Percentiles rank a stretch among this genome's conserved stretches.
These are phyloP conservation scores for Ilyonectria destructans DNA, from an alignment of 2,329 filamentous ascomycete species.

Conservation along the genomic window DNA sequence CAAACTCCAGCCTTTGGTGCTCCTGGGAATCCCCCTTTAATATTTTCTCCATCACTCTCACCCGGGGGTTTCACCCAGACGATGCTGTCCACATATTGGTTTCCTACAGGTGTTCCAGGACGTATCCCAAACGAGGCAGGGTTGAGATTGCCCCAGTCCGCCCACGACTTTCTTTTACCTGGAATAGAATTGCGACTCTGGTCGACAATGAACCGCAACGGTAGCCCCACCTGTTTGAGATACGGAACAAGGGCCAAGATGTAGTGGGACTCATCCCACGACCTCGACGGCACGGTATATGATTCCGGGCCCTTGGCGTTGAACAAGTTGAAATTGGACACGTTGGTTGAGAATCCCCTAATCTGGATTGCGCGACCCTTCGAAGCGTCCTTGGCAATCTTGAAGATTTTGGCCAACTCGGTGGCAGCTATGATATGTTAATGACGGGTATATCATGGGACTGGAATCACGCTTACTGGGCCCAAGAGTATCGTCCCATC, in stretches of 20 bases:
- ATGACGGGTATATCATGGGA: not conserved
- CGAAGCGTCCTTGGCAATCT: slow-evolving; percentile 9
- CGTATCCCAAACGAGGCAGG: slow-evolving; percentile 15
- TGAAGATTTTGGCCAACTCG: slow-evolving; percentile 11
- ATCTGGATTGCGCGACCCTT: slow-evolving; percentile 8
- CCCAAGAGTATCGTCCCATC: slow-evolving; percentile 17
- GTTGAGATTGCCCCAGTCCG: slow-evolving; percentile 14
- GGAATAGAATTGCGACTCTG: slow-evolving; percentile 27
- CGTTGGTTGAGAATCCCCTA: slow-evolving; percentile 27
- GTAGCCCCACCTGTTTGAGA: slow-evolving; percentile 12
- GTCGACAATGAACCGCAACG: slow-evolving; percentile 28
- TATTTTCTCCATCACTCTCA: slow-evolving; percentile 21
- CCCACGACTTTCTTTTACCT: slow-evolving; percentile 10
- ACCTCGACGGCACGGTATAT: slow-evolving; percentile 6
- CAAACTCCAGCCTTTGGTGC: slow-evolving; percentile 18
- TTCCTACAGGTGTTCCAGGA: slow-evolving; percentile 12
- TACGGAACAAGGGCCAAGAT: slow-evolving; percentile 12
- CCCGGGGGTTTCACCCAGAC: slow-evolving; percentile 28
- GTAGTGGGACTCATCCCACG: slow-evolving; percentile 29
- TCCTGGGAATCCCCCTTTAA: not conserved
- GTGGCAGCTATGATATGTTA: slow-evolving; percentile 15
- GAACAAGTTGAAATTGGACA: slow-evolving; percentile 29
- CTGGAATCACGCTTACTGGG: slow-evolving; percentile 11
- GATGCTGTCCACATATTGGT: slow-evolving; percentile 21
- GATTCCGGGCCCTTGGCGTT: not conserved